Evolutionary conservation across 2,329 filamentous ascomycete species (phyloP).

Genomic region (Proliferodiscus dingleyae): DNA sequence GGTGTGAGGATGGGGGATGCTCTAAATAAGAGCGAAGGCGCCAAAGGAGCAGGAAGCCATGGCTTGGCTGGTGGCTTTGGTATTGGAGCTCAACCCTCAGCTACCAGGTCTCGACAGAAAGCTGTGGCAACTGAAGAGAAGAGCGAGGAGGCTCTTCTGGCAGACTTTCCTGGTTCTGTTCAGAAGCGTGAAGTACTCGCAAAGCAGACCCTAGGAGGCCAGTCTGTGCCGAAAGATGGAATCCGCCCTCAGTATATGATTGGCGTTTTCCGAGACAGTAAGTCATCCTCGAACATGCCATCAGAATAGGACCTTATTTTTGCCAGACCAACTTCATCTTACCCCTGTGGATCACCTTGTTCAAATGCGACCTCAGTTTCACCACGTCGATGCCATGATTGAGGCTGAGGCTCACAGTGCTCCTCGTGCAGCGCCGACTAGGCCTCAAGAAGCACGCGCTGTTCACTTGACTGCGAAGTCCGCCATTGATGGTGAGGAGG

Average conservation of each 20-base stretch:
- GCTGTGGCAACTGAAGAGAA: slow-evolving; percentile 43
- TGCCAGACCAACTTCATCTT: slow-evolving; percentile 74
- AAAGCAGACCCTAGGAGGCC: slow-evolving; percentile 80
- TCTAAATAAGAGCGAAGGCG: slow-evolving; percentile 49
- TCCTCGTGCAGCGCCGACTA: slow-evolving; percentile 18
- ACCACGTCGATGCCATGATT: slow-evolving; percentile 81
- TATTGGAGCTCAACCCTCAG: slow-evolving; percentile 44
- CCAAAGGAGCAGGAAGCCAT: slow-evolving; percentile 58
- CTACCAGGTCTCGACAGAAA: slow-evolving; percentile 32
- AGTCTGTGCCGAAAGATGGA: slow-evolving; percentile 64
- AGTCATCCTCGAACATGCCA: slow-evolving; percentile 29
- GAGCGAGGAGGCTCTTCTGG: slow-evolving; percentile 36
- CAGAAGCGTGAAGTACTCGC: slow-evolving; percentile 67
- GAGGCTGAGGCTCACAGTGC: slow-evolving; percentile 52
- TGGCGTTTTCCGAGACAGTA: slow-evolving; percentile 81
- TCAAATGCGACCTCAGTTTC: slow-evolving; percentile 85
- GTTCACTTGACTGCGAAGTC: slow-evolving; percentile 87
- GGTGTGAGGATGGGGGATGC: slow-evolving; percentile 79
- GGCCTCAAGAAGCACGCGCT: slow-evolving; percentile 56
- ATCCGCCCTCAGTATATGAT: slow-evolving; percentile 69
- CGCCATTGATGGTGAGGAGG: slow-evolving; percentile 59
- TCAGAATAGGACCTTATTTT: slow-evolving; percentile 3
- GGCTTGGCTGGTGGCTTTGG: slow-evolving; percentile 71
- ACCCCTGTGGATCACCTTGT: slow-evolving; percentile 79
- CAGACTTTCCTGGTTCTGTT: slow-evolving; percentile 63